Base-by-base conservation (phyloP, 1,139 yeast genomes). In the Arxiozyma slooffiae region DNA sequence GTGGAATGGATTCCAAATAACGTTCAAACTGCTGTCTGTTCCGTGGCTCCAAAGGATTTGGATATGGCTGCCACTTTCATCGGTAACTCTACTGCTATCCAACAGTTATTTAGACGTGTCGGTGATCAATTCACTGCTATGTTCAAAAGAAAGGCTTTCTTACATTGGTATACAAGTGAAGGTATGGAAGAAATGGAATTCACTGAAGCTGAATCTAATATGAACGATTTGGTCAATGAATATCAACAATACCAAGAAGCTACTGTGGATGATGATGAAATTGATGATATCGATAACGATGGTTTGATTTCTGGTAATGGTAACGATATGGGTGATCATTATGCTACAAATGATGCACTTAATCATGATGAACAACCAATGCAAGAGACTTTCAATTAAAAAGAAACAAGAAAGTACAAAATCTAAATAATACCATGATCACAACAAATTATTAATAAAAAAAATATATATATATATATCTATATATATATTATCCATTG, bases 1-100 rank as follows among this genome's bases (percentile, higher is more conserved):
- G 97, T 89, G 53, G 96, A 89, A 70, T 89, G 96, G 96, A 89
- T 89, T 72, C 96, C 97, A 66, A 88, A 88, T 71, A 89, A 89
- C 68, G 96, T 89, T 57, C 96, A 89, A 74, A 85, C 95, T 41
- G 92, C 95, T 52, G 88, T 88, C 53, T 87, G 95, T 72, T 82
- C 92, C 20, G 92, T 87, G 57, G 86, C 96, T 44, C 96, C 96
- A 62, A 80, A 78, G 71, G 94, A 78, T 62, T 75, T 83, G 64
- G 90, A 85, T 64, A 85, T 86, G 88, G 75, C 95, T 53, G 96
- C 96, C 48, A 88, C 96, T 18, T 86, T 88, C 65, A 82, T 88
- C 60, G 96, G 95, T 67, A 88, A 88, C 75, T 84, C 96, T 41
- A 88, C 96, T 4, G 85, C 96, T 3, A 86, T 88, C 65, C 95